Conservation (phyloP, 2,329 filamentous ascomycete genomes). For the Chaetomium globosum region DNA sequence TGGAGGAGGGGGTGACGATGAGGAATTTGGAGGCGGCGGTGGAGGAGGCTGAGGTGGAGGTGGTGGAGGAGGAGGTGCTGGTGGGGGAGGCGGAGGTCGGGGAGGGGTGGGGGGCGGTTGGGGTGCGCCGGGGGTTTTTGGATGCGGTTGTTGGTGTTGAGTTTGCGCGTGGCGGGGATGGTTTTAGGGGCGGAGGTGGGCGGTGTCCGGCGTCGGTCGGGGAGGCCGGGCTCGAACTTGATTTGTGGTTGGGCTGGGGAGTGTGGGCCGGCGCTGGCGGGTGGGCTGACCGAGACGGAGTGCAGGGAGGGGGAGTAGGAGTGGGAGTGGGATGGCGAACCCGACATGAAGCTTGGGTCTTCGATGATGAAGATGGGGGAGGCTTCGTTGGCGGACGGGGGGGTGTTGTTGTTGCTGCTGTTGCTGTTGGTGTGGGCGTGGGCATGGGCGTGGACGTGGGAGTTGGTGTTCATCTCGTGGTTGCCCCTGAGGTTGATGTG, state of each 20-base stretch:
- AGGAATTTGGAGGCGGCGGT: conserved; percentile 49
- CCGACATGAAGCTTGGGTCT: conserved; percentile 41
- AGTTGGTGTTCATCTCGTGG: neutral
- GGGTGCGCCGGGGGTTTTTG: conserved; percentile 29
- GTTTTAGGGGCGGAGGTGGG: conserved; percentile 15
- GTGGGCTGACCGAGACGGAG: conserved; percentile 33
- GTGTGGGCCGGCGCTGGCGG: conserved; percentile 34
- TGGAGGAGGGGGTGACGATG: conserved; percentile 58
- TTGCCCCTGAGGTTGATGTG: conserved; percentile 41
- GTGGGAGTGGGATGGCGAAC: conserved; percentile 37
- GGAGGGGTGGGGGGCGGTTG: conserved; percentile 39
- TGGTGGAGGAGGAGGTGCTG: conserved; percentile 36
- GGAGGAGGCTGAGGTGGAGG: conserved; percentile 32
- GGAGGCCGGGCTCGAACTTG: conserved; percentile 27
- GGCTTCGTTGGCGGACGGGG: conserved; percentile 24
- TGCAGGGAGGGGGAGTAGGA: conserved; percentile 32
- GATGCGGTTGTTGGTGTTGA: conserved; percentile 32
- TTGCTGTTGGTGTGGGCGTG: neutral
- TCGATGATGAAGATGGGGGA: conserved; percentile 45
- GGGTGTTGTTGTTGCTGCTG: conserved; percentile 4
- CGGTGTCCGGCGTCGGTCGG: conserved; percentile 12
- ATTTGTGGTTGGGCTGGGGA: conserved; percentile 27
- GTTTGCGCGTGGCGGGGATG: conserved; percentile 33
- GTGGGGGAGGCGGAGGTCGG: conserved; percentile 50
- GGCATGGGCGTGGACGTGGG: neutral